Base-by-base conservation (phyloP, 1,139 yeast genomes). In the Suhomyces kunorum region DNA sequence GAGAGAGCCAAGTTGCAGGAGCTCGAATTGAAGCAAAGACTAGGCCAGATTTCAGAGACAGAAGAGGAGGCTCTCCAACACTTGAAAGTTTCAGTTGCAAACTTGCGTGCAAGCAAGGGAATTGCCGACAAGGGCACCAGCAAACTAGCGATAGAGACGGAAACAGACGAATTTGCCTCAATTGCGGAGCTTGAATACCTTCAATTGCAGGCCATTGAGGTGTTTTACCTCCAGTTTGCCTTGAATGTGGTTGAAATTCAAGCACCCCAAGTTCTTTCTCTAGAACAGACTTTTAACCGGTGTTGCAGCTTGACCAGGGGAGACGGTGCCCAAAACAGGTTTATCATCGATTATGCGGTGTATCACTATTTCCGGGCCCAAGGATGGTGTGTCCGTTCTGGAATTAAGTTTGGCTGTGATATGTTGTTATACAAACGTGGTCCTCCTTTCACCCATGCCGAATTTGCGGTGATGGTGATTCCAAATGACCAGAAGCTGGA, bases 381-480 rank as follows among this genome's bases (percentile, higher is more conserved):
- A 24, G 98, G 98, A 0, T 92, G 98, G 98, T 90, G 98, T 68
- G 95, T 83, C 2, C 73, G 95, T 44, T 79, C 90, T 1, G 98
- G 98, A 0, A 78, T 90, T 43, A 92, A 92, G 58, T 92, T 92
- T 62, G 96, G 97, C 1, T 78, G 87, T 16, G 95, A 90, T 51
- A 83, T 71, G 61, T 66, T 92, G 14, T 67, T 92, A 6, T 92
- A 92, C 59, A 80, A 83, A 42, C 72, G 92, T 42, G 99, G 99
- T 0, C 98, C 98, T 8, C 97, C 97, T 1, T 89, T 90, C 58
- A 79, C 84, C 34, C 99, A 92, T 59, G 98, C 98, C 0, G 96
- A 89, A 53, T 87, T 80, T 59, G 87, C 94, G 4, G 58, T 81
- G 2, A 59, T 76, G 50, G 70, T 86, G 0, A 49, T 79, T 32